Conservation (phyloP, 208 protist genomes). For the Herpetomonas muscarum region DNA sequence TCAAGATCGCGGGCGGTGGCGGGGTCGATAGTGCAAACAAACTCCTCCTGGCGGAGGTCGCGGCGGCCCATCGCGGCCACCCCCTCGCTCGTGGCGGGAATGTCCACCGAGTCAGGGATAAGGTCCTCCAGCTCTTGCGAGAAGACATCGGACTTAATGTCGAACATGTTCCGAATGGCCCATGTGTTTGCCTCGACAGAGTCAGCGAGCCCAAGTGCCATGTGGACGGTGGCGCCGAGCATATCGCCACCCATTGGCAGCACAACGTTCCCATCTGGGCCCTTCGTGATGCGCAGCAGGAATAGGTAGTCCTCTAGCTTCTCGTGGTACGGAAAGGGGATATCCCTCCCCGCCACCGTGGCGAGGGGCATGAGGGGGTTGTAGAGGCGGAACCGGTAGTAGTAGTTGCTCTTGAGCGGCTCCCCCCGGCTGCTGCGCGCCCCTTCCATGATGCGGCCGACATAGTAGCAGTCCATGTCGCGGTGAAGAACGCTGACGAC, state of each 20-base stretch:
- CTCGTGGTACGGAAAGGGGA: constrained; percentile 30
- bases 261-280: constrained; percentile 7
- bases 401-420: constrained; percentile 29
- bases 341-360: constrained; percentile 53
- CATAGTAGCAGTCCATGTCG: constrained; percentile 23
- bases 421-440: constrained; percentile 26
- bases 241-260: constrained; percentile 21
- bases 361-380: constrained; percentile 58
- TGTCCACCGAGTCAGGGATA: constrained; percentile 36
- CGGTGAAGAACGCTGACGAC: constrained; percentile 53
- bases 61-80: constrained; percentile 42
- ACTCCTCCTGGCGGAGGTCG: constrained; percentile 73
- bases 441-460: constrained; percentile 35
- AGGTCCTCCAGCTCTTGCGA: constrained; percentile 64
- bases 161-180: constrained; percentile 40
- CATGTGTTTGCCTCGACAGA: constrained; percentile 34
- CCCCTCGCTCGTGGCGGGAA: constrained; percentile 34
- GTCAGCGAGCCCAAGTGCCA: constrained; percentile 37
- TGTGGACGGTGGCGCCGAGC: constrained; percentile 16
- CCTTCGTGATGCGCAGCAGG: constrained; percentile 27
- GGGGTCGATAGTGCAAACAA: constrained; percentile 87
- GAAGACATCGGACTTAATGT: constrained; percentile 46
- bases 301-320: constrained; percentile 39
- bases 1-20: constrained; percentile 84
- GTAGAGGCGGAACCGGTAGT: constrained; percentile 65